phyloP scores from a whole-genome alignment of 352 stramenopile species.

The Phytophthora fragariae region DNA sequence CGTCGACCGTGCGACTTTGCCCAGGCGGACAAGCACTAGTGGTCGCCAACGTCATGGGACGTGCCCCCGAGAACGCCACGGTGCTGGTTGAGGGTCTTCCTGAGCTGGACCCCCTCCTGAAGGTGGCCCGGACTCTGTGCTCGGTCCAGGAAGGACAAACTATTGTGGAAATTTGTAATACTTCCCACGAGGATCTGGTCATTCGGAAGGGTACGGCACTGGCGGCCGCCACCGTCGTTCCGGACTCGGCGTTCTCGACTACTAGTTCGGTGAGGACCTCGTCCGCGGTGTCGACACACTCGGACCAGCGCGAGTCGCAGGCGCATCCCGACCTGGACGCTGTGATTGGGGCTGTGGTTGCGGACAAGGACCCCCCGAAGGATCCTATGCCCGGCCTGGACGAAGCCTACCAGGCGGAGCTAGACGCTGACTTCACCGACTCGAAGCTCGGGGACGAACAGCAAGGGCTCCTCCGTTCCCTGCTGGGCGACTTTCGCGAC shows the following conservation, averaged over 20 bases:
- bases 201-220: neutral
- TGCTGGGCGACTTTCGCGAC: constrained; percentile 3
- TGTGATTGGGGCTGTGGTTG: neutral
- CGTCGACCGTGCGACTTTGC: neutral
- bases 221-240: neutral
- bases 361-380: too few relatives aligned
- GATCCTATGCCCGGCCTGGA: neutral
- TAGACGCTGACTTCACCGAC: neutral
- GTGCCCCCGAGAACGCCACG: neutral
- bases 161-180: neutral
- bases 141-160: neutral
- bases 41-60: neutral
- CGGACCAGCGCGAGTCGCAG: too few relatives aligned
- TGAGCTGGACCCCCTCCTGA: neutral
- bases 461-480: neutral
- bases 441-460: constrained; percentile 10
- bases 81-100: neutral
- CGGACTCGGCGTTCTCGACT: constrained; percentile 2
- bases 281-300: too few relatives aligned
- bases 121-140: constrained; percentile 4
- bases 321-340: too few relatives aligned
- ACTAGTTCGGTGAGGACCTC: too few relatives aligned
- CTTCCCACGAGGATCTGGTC: neutral
- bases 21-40: constrained; percentile 3
- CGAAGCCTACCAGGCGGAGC: neutral